Base-by-base conservation (phyloP, 371 early-diverging fungal species). In the Mucor sp. region DNA sequence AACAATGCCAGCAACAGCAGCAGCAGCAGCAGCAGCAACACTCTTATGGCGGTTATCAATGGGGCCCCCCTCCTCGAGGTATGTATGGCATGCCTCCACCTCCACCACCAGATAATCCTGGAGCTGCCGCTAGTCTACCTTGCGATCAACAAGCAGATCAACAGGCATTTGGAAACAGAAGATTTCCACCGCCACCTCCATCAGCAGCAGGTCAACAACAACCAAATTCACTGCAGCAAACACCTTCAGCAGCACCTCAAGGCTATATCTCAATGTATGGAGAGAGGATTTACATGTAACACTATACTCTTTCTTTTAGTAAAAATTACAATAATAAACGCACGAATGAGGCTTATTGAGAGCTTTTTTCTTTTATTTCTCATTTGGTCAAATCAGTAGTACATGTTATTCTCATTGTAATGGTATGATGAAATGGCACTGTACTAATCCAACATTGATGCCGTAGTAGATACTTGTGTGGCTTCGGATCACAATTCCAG, bases 21-120 rank as follows among this genome's bases (percentile, higher is more conserved):
- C 50, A 50, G 1, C 61, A 61, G 30, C 61, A 61, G 9, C 61
- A 61, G 27, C 61, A 61, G 19, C 47, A 47, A 32, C 57, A n/a
- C n/a, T n/a, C 57, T 1, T 30, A 47, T 11, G 21, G 30, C 12
- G 47, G 28, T n/a, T 47, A 58, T 33, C 60, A 66, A 30, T 59
- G 64, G 55, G 43, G 65, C 15, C 39, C 63, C 27, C 53, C 63
- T 35, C 44, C 32, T 17, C 60, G 53, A 37, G 48, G 48, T 1
- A 60, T 53, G 60, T 66, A 66, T 28, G 66, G 66, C 8, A 39
- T 60, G 5, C 66, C 60, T 7, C 66, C 66, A 27, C 65, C 65
- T 2, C 65, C 25, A 14, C 41, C 48, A 6, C 14, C 37, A 27
- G 12, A n/a, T 37, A 37, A n/a, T 60, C 12, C 25, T 11, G 50